These are phyloP conservation scores for Meripilus lineatus DNA, from an alignment of 1,284 basidiomycete species.

Conservation along the genomic window DNA sequence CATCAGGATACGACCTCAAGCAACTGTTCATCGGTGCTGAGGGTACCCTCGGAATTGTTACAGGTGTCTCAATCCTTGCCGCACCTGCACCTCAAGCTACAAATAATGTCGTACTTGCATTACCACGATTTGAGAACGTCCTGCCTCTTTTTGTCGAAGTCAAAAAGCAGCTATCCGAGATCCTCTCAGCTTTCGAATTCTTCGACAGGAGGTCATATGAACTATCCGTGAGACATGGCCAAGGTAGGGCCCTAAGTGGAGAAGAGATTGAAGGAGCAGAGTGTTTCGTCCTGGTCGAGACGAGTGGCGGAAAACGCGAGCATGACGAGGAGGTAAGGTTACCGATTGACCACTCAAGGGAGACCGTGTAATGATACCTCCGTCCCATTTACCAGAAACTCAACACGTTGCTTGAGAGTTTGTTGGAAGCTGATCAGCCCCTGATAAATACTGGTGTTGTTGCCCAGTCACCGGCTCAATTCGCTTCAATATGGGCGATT, in stretches of 20 bases:
- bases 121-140: slow-evolving; percentile 72
- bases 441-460: slow-evolving; percentile 90
- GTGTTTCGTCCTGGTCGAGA: slow-evolving; percentile 94
- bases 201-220: slow-evolving; percentile 90
- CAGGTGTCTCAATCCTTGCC: slow-evolving; percentile 94
- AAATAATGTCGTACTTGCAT: slow-evolving; percentile 75
- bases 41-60: slow-evolving; percentile 94
- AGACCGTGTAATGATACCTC: background rate
- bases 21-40: slow-evolving; percentile 98
- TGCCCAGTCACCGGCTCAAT: slow-evolving; percentile 89
- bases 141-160: slow-evolving; percentile 66
- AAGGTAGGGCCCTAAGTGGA: slow-evolving; percentile 61
- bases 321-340: slow-evolving; percentile 87
- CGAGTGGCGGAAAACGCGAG: slow-evolving; percentile 89
- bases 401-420: slow-evolving; percentile 70
- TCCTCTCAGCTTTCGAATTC: slow-evolving; percentile 97
- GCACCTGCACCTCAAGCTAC: slow-evolving; percentile 82
- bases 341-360: background rate
- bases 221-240: slow-evolving; percentile 74
- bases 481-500: slow-evolving; percentile 87
- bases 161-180: slow-evolving; percentile 84
- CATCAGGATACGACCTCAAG: slow-evolving; percentile 92
- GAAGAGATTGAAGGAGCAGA: slow-evolving; percentile 71
- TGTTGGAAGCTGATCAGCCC: slow-evolving; percentile 71
- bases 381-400: slow-evolving; percentile 86